Base-by-base conservation (phyloP, 2,329 filamentous ascomycete genomes). In the Cladophialophora chaetospira region DNA sequence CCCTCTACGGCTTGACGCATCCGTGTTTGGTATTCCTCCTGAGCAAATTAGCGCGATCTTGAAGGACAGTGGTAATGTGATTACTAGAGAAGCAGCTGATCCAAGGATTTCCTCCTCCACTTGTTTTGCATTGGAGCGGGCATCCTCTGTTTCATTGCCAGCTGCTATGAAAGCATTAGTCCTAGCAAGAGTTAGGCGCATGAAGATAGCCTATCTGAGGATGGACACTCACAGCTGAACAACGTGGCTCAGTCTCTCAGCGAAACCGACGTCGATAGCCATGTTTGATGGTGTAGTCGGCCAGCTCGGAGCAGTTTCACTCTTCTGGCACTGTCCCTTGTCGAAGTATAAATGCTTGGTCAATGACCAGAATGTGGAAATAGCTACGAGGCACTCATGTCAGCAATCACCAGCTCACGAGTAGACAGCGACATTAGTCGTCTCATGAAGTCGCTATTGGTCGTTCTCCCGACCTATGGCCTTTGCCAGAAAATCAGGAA, bases 71-170 rank as follows among this genome's bases (percentile, higher is more conserved):
- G 10, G n/a, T 31, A 3, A 10, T 29, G 10, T 35, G 17, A 36
- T 68, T 78, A 88, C 88, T 67, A 79, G 73, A 31, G 83, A 84
- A 21, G 73, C 65, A 9, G 85, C 83, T 38, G 74, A 72, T 40
- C 82, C 78, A 64, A 84, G 88, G 10, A 85, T 83, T 9, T 81
- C 77, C 43, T 81, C 82, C 71, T 96, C 91, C 36, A 85, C 74
- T 44, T 79, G 71, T 66, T 87, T 87, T 17, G 89, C 89, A 61
- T 82, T 75, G 29, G 76, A 72, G 53, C 78, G 79, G 26, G 79
- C 80, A 59, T 81, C 78, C 26, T 73, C 47, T 38, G 51, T 38
- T 36, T 63, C 53, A 67, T 56, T 77, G 75, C 54, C 77, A 71
- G 17, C 72, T 71, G 49, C 67, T 69, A 65, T 78, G 76, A 62